These are phyloP conservation scores for Salix koriyanagi DNA, from an alignment of 345 rosid genomes.

Conservation along the genomic window DNA sequence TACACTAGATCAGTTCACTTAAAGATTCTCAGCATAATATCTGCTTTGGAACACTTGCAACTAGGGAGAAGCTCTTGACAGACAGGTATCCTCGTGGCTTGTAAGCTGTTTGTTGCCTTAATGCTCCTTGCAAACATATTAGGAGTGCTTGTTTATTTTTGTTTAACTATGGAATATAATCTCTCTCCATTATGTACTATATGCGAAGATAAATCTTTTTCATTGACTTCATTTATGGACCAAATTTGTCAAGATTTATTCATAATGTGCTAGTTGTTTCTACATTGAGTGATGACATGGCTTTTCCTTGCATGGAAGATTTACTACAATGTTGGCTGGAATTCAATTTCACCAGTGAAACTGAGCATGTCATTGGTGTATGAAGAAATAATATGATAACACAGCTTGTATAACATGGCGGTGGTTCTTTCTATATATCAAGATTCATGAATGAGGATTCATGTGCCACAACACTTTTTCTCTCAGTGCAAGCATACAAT, in stretches of 20 bases:
- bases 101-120: neutral
- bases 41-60: conserved; percentile 91
- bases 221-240: neutral
- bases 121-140: neutral
- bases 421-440: neutral
- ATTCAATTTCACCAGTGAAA: neutral
- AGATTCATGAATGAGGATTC: neutral
- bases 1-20: conserved; percentile 37
- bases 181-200: neutral
- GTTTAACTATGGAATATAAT: neutral
- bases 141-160: neutral
- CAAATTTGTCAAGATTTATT: neutral
- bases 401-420: neutral
- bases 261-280: neutral
- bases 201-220: neutral
- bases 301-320: neutral
- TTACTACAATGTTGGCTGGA: neutral
- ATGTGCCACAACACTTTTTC: neutral
- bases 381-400: neutral
- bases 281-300: neutral
- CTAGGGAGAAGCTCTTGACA: conserved; percentile 79
- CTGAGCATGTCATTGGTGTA: neutral
- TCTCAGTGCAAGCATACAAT: neutral
- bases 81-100: conserved; percentile 51
- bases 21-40: conserved; percentile 62